Conservation (phyloP, 1,284 basidiomycete genomes). For the Megacollybia platyphylla region DNA sequence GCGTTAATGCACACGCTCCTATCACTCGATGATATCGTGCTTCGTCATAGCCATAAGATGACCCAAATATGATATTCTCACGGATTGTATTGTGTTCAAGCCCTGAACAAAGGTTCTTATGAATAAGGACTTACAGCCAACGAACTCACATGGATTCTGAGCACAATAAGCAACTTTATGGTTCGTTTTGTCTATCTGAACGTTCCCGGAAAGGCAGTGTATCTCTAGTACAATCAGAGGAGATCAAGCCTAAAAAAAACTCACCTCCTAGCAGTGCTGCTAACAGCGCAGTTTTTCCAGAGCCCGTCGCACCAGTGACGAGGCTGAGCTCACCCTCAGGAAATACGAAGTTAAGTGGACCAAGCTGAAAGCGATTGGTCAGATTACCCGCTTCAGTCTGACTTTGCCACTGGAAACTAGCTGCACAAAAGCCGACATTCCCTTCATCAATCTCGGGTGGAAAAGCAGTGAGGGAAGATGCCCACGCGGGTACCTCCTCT, state of each 20-base stretch:
- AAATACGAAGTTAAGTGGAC: slow-evolving; percentile 46
- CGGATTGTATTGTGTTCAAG: slow-evolving; percentile 67
- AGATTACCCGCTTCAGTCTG: slow-evolving; percentile 16
- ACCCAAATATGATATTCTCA: slow-evolving; percentile 76
- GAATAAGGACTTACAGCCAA: neutral
- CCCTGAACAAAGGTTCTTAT: slow-evolving; percentile 23
- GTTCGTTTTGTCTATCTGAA: slow-evolving; percentile 50
- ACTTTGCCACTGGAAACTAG: slow-evolving; percentile 45
- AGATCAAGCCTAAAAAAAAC: slow-evolving; percentile 8
- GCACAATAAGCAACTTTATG: slow-evolving; percentile 55
- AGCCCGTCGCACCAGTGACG: slow-evolving; percentile 65
- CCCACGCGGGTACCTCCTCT: slow-evolving; percentile 56
- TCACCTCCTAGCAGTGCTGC: slow-evolving; percentile 54
- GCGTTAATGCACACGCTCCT: slow-evolving; percentile 67
- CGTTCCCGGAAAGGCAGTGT: slow-evolving; percentile 47
- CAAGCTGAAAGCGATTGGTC: slow-evolving; percentile 32
- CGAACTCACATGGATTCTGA: slow-evolving; percentile 46
- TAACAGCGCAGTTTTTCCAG: slow-evolving; percentile 67
- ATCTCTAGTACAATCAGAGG: slow-evolving; percentile 36
- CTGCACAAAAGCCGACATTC: slow-evolving; percentile 39
- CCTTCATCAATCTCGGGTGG: slow-evolving; percentile 7
- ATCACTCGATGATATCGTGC: slow-evolving; percentile 61
- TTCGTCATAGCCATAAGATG: slow-evolving; percentile 50
- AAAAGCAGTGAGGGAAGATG: slow-evolving; percentile 33
- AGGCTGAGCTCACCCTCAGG: slow-evolving; percentile 49